A percentile compares a stretch with the other conserved stretches of the same genome.
These are phyloP conservation scores for Boletellus sp. DNA, from an alignment of 768 basidiomycete genomes.

Conservation along the genomic window DNA sequence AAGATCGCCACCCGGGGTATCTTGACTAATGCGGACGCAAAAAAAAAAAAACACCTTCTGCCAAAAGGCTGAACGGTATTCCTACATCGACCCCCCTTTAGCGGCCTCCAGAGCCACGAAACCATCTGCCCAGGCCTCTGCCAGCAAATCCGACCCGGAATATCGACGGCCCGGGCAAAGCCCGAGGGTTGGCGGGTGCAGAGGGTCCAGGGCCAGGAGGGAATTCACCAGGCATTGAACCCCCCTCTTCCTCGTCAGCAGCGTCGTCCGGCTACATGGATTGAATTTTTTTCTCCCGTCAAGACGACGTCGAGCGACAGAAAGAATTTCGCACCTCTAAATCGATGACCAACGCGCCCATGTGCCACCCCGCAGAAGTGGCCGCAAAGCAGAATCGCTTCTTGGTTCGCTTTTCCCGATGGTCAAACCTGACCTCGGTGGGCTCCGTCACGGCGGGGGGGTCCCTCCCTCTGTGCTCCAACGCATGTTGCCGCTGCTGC, in stretches of 20 bases:
- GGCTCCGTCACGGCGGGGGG: conserved; percentile 54
- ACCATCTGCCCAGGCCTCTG: conserved; percentile 38
- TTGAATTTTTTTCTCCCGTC: conserved; percentile 4
- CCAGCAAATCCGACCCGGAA: conserved; percentile 63
- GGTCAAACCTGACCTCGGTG: conserved; percentile 69
- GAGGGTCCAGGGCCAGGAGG: conserved; percentile 21
- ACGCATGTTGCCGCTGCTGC: conserved; percentile 33
- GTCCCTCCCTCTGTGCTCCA: conserved; percentile 1
- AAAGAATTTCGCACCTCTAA: conserved; percentile 50
- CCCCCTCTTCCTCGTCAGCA: conserved; percentile 33
- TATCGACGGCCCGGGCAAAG: conserved; percentile 17
- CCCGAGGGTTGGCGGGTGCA: conserved; percentile 9
- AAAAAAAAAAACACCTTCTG: conserved; percentile 6
- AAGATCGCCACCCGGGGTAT: no score
- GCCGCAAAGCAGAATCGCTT: conserved; percentile 76
- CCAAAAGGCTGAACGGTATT: conserved; percentile 3
- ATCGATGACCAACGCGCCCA: conserved; percentile 83
- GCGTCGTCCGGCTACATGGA: conserved; percentile 30
- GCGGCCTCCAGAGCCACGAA: conserved; percentile 11
- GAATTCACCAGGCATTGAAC: conserved; percentile 33
- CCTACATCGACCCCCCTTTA: conserved; percentile 13
- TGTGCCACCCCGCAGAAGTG: conserved; percentile 89
- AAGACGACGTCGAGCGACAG: not conserved
- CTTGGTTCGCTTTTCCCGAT: conserved; percentile 44
- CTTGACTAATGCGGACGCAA: conserved; percentile 15